Conservation (phyloP, 805 yeast genomes). For the Schwanniomyces yamadae region DNA sequence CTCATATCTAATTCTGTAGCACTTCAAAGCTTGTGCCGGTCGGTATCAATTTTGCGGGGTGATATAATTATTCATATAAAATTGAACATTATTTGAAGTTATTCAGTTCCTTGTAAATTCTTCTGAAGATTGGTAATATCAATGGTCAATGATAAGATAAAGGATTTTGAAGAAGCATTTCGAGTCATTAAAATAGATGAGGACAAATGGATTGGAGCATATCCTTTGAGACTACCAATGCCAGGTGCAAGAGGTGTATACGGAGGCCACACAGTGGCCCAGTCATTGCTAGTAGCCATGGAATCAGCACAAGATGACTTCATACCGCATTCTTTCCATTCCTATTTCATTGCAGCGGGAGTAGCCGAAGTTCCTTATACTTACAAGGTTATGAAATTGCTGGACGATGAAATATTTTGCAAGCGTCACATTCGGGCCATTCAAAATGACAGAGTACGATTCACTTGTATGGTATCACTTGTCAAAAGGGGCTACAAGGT, state of each 20-base stretch:
- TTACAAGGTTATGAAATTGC: conserved; percentile 53
- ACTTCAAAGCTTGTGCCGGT: too few relatives aligned
- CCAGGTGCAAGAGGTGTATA: conserved; percentile 61
- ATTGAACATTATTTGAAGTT: too few relatives aligned
- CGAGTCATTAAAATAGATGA: conserved; percentile 24
- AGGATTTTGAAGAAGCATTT: conserved; percentile 34
- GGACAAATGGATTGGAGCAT: conserved; percentile 30
- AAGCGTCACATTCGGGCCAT: conserved; percentile 54
- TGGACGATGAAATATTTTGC: conserved; percentile 52
- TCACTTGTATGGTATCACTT: conserved; percentile 51
- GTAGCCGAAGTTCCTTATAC: conserved; percentile 42
- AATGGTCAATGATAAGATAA: background rate
- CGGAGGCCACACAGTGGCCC: conserved; percentile 71
- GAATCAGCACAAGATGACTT: conserved; percentile 35
- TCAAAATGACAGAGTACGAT: conserved; percentile 53
- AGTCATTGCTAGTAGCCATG: conserved; percentile 60
- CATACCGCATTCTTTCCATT: conserved; percentile 62
- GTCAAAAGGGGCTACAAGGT: conserved; percentile 15
- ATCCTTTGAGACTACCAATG: conserved; percentile 35
- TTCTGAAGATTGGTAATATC: too few relatives aligned
- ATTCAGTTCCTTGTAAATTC: too few relatives aligned
- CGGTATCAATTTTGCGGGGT: background rate
- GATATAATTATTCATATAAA: too few relatives aligned
- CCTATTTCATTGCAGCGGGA: conserved; percentile 61
- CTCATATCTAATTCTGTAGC: too few relatives aligned